phyloP scores from a whole-genome alignment of 2,329 filamentous ascomycete species.

The Xylariales sp. region DNA sequence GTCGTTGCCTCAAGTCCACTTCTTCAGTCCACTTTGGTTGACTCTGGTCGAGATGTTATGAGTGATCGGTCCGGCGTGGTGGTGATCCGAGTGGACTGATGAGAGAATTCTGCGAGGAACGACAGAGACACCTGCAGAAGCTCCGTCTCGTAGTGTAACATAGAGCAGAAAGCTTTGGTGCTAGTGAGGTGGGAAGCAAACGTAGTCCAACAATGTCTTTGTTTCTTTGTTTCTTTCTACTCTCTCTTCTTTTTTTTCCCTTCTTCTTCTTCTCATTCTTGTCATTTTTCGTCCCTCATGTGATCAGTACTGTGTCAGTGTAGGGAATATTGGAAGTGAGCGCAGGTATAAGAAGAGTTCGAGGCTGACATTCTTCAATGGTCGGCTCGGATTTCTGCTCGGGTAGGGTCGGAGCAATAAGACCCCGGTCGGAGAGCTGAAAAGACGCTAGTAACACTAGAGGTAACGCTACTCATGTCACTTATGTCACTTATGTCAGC shows the following conservation, averaged over 20 bases:
- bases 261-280: background rate
- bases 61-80: slow-evolving; percentile 29
- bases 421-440: background rate
- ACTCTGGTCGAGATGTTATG: background rate
- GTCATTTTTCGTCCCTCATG: background rate
- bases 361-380: too few species aligned
- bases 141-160: background rate
- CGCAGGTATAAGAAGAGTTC: too few species aligned
- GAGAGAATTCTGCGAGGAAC: slow-evolving; percentile 10
- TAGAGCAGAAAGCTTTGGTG: background rate
- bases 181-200: background rate
- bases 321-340: background rate
- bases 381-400: background rate
- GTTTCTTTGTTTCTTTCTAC: background rate
- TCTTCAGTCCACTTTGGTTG: too few species aligned
- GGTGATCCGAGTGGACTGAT: slow-evolving; percentile 37
- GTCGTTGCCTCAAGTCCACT: slow-evolving; percentile 12
- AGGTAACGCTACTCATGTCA: background rate
- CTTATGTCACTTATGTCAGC: background rate
- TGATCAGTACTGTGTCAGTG: background rate
- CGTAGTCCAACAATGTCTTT: background rate
- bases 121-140: background rate
- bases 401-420: slow-evolving; percentile 20
- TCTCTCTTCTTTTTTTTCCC: background rate
- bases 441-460: slow-evolving; percentile 1